Evolutionary conservation across 2,329 filamentous ascomycete species (phyloP).

Genomic region (Thielaviopsis populi): DNA sequence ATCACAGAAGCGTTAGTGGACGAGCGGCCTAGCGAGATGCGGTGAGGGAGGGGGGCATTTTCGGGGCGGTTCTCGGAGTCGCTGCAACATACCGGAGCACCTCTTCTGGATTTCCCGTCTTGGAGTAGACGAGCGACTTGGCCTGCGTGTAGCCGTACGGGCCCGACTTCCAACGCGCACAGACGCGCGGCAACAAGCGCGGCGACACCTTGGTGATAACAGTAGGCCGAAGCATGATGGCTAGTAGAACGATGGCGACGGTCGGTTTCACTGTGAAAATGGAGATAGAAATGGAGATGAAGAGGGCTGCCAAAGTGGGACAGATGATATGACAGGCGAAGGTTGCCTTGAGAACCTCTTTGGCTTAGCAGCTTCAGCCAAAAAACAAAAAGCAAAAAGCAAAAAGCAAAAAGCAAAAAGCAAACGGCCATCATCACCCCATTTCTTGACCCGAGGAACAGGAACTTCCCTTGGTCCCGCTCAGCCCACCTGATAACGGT

Average conservation of each 20-base stretch:
- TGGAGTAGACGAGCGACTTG: constrained; percentile 62
- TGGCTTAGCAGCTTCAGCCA: too few relatives aligned
- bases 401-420: not conserved
- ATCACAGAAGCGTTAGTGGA: not conserved
- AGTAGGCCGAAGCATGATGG: constrained; percentile 1
- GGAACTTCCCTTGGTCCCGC: not conserved
- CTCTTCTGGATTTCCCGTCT: constrained; percentile 59
- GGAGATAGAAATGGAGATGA: too few relatives aligned
- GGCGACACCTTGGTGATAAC: not conserved
- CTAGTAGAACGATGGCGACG: not conserved
- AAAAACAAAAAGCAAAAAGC: too few relatives aligned
- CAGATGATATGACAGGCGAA: not conserved
- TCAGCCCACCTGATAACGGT: not conserved
- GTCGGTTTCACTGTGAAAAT: too few relatives aligned
- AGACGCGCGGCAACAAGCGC: constrained; percentile 15
- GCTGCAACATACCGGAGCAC: constrained; percentile 40
- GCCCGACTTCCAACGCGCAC: constrained; percentile 38
- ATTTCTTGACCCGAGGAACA: not conserved
- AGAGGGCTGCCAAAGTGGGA: not conserved
- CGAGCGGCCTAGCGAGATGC: too few relatives aligned
- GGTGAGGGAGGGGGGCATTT: too few relatives aligned
- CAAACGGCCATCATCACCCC: not conserved
- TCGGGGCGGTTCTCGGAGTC: too few relatives aligned
- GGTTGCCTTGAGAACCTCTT: not conserved
- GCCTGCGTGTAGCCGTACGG: constrained; percentile 73